These are phyloP conservation scores for Canna indica DNA, from an alignment of 176 grass and related monocot genomes.

Conservation along the genomic window DNA sequence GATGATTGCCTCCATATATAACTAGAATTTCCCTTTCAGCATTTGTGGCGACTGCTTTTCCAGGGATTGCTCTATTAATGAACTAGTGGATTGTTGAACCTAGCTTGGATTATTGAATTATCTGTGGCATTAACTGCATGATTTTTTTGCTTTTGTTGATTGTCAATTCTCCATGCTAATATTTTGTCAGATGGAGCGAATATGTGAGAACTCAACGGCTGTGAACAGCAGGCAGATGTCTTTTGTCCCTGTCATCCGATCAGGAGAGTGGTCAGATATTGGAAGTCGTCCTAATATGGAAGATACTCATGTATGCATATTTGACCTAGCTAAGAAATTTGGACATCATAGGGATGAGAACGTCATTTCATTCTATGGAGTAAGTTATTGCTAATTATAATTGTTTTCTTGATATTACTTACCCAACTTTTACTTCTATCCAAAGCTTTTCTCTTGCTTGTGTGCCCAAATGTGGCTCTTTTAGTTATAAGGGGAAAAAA, in stretches of 20 bases:
- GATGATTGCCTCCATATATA: background rate
- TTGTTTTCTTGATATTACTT: background rate
- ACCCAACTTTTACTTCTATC: background rate
- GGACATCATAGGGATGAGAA: conserved; percentile 33
- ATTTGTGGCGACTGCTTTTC: background rate
- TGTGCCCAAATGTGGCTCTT: background rate
- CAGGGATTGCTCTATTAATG: background rate
- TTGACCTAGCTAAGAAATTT: conserved; percentile 69
- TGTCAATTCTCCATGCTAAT: background rate
- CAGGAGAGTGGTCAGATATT: conserved; percentile 86
- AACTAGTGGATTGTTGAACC: too few species aligned
- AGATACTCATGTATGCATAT: conserved; percentile 89
- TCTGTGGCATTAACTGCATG: background rate
- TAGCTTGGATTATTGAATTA: too few species aligned
- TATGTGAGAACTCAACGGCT: conserved; percentile 49
- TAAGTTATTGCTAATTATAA: conserved; percentile 26
- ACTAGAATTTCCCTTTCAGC: background rate
- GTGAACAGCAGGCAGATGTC: conserved; percentile 26
- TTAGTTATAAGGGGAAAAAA: too few species aligned
- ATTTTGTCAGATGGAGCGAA: conserved; percentile 63
- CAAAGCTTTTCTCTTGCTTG: background rate
- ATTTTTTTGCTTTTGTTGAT: background rate
- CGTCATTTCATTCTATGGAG: conserved; percentile 78
- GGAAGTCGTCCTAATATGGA: conserved; percentile 64
- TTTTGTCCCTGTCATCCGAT: conserved; percentile 49